phyloP scores from a whole-genome alignment of 2,329 filamentous ascomycete species.

The Periconia sp. region DNA sequence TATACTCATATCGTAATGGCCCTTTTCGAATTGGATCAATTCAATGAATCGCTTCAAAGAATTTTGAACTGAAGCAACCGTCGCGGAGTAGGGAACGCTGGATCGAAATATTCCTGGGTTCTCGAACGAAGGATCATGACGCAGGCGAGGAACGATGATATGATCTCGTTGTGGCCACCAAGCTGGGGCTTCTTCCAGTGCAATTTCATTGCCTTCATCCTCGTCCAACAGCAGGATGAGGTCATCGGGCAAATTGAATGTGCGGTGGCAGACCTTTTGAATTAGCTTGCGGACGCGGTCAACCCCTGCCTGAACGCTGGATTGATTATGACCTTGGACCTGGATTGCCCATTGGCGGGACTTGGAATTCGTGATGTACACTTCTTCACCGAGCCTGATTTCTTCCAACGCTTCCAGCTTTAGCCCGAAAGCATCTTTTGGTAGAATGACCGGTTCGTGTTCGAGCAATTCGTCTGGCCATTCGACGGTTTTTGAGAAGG shows the following conservation, averaged over 20 bases:
- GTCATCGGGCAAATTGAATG: constrained; percentile 8
- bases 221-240: constrained; percentile 2
- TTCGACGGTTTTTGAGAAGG: constrained; percentile 7
- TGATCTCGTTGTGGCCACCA: constrained; percentile 30
- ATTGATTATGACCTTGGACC: constrained; percentile 18
- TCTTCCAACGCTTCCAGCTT: constrained; percentile 30
- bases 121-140: constrained; percentile 19
- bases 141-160: constrained; percentile 23
- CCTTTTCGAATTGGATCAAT: constrained; percentile 21
- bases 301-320: constrained; percentile 21
- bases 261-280: constrained; percentile 17
- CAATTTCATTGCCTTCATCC: constrained; percentile 11
- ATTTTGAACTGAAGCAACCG: constrained; percentile 18
- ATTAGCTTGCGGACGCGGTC: constrained; percentile 23
- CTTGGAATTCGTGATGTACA: constrained; percentile 26
- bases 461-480: constrained; percentile 28
- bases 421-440: constrained; percentile 29
- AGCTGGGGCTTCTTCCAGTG: constrained; percentile 31
- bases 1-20: constrained; percentile 29
- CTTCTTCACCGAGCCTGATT: constrained; percentile 28
- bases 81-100: constrained; percentile 9
- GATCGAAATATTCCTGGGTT: constrained; percentile 24
- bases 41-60: constrained; percentile 23
- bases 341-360: constrained; percentile 12
- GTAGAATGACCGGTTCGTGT: constrained; percentile 8